A percentile compares a stretch with the other conserved stretches of the same genome.
These are phyloP conservation scores for Pseudisothecium myosuroides DNA, from an alignment of 225 moss, liverwort and hornwort genomes.

Conservation along the genomic window DNA sequence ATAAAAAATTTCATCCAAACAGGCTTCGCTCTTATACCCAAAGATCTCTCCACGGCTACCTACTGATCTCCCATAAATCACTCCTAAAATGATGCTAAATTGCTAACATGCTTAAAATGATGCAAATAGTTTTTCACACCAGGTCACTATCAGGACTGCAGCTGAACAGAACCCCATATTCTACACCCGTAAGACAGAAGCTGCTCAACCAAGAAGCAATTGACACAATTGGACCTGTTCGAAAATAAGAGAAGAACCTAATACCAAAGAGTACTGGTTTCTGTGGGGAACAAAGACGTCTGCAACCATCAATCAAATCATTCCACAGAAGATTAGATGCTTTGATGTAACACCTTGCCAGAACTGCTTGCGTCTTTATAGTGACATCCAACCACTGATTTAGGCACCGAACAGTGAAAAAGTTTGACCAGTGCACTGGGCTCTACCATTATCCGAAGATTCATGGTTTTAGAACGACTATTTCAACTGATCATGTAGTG, in stretches of 20 bases:
- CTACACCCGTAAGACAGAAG: background rate
- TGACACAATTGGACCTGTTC: background rate
- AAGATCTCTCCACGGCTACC: background rate
- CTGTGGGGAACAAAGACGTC: background rate
- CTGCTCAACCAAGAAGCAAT: background rate
- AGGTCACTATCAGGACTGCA: background rate
- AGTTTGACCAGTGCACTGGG: background rate
- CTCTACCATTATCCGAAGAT: background rate
- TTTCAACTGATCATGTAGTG: background rate
- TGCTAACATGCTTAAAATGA: background rate
- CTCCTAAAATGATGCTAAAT: background rate
- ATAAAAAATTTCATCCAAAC: background rate
- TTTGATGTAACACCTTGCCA: background rate
- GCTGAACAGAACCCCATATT: background rate
- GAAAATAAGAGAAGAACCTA: background rate
- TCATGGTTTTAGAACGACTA: too few relatives aligned
- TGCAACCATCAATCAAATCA: background rate
- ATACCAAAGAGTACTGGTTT: background rate
- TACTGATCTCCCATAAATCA: background rate
- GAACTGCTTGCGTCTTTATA: background rate
- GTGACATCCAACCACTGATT: background rate
- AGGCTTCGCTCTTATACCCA: background rate
- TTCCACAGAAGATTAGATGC: background rate
- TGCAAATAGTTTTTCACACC: too few relatives aligned
- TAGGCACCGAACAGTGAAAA: background rate